Conservation (phyloP, 2,329 filamentous ascomycete genomes). For the Ophiostoma fasciatum region DNA sequence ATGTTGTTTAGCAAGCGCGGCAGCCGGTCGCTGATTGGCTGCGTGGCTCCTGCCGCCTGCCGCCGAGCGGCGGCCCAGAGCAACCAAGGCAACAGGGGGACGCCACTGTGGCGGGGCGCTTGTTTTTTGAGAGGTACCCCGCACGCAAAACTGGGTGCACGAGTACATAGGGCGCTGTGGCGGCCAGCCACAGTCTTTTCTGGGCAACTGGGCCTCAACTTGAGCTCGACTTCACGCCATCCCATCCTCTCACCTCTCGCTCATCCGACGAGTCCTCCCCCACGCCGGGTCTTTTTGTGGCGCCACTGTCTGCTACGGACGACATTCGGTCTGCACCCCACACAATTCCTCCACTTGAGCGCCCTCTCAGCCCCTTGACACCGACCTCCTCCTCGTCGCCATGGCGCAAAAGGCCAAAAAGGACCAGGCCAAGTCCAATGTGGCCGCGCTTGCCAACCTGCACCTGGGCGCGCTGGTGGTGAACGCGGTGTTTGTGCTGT, state of each 20-base stretch:
- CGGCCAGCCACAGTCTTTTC: too few species aligned
- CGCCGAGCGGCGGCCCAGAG: slow-evolving; percentile 19
- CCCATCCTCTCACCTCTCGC: too few species aligned
- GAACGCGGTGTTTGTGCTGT: slow-evolving; percentile 60
- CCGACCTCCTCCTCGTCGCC: too few species aligned
- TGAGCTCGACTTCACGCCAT: too few species aligned
- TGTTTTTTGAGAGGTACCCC: neutral
- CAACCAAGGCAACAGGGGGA: slow-evolving; percentile 17
- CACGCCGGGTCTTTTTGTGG: too few species aligned
- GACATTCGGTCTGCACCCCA: too few species aligned
- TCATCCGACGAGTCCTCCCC: too few species aligned
- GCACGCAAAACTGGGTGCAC: neutral
- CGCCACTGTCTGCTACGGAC: too few species aligned
- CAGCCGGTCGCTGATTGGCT: slow-evolving; percentile 21
- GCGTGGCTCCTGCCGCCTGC: slow-evolving; percentile 8
- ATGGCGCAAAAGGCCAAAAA: slow-evolving; percentile 53
- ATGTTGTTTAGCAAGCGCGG: slow-evolving; percentile 25
- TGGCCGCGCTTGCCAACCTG: slow-evolving; percentile 60
- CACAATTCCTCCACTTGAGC: too few species aligned
- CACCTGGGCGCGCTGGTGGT: slow-evolving; percentile 61
- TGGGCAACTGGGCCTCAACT: too few species aligned
- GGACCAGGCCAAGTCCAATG: slow-evolving; percentile 62
- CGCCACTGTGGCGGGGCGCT: slow-evolving; percentile 6
- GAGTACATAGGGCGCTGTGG: too few species aligned
- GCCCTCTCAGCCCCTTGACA: too few species aligned